Evolutionary conservation across 2,329 filamentous ascomycete species (phyloP).

Genomic region (Hyphodiscus sp.): DNA sequence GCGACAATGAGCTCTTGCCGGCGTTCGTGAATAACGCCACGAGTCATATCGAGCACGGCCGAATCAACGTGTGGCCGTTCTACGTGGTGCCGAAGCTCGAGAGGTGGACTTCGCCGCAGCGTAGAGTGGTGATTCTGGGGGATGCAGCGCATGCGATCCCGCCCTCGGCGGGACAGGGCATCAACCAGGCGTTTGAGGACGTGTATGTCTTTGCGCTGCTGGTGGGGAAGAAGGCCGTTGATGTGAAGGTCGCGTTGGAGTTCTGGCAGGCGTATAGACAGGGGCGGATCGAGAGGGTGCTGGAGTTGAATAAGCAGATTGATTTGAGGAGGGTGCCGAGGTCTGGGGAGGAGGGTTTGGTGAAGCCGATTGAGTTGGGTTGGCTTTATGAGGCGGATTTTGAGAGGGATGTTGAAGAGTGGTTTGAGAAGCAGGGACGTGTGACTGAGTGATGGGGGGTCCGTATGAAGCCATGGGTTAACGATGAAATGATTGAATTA

Average conservation of each 20-base stretch:
- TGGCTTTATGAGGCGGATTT: slow-evolving; percentile 13
- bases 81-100: slow-evolving; percentile 38
- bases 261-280: slow-evolving; percentile 45
- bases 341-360: slow-evolving; percentile 38
- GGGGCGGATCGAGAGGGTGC: slow-evolving; percentile 39
- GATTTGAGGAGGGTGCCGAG: slow-evolving; percentile 18
- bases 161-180: slow-evolving; percentile 40
- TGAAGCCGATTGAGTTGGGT: slow-evolving; percentile 21
- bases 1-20: slow-evolving; percentile 30
- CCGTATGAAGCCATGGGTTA: too few relatives aligned
- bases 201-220: slow-evolving; percentile 39
- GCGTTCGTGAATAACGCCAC: slow-evolving; percentile 34
- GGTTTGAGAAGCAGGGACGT: slow-evolving; percentile 4
- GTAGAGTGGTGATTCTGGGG: slow-evolving; percentile 38
- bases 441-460: too few relatives aligned
- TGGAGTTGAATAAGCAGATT: slow-evolving; percentile 42
- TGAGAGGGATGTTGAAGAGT: slow-evolving; percentile 7
- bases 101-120: slow-evolving; percentile 33
- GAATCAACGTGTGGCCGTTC: slow-evolving; percentile 41
- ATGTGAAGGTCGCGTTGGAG: slow-evolving; percentile 27
- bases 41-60: slow-evolving; percentile 28
- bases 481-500: too few relatives aligned
- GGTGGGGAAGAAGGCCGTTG: slow-evolving; percentile 23
- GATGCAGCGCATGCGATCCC: slow-evolving; percentile 45
- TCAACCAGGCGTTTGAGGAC: slow-evolving; percentile 45